Conservation (phyloP, 345 rosid species). For the Chamaenerion angustifolium region DNA sequence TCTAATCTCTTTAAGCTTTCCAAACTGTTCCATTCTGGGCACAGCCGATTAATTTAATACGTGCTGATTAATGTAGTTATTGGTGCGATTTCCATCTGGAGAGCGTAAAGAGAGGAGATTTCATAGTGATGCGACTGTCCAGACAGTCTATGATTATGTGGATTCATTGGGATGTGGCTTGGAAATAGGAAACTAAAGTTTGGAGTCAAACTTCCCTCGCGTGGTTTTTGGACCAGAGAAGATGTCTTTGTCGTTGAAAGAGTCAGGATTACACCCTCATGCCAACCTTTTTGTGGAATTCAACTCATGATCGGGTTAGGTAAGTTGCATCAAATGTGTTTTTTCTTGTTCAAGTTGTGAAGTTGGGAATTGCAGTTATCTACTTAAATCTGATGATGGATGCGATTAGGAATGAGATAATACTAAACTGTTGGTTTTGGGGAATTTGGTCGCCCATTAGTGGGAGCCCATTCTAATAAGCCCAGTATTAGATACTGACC, state of each 20-base stretch:
- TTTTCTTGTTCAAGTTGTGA: neutral
- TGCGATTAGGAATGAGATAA: too few relatives aligned
- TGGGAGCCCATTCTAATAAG: too few relatives aligned
- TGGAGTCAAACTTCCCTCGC: conserved; percentile 85
- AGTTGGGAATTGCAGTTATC: neutral
- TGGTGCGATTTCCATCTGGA: conserved; percentile 86
- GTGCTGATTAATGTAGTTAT: conserved; percentile 25
- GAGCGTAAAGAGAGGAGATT: conserved; percentile 94
- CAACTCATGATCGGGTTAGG: conserved; percentile 19
- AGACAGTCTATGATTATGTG: conserved; percentile 63
- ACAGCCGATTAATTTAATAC: too few relatives aligned
- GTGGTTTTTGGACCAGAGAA: conserved; percentile 57
- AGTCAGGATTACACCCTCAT: conserved; percentile 94
- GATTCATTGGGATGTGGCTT: conserved; percentile 73
- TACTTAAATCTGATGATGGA: too few relatives aligned
- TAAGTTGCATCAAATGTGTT: conserved; percentile 5
- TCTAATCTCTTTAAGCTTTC: neutral
- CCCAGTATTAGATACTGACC: too few relatives aligned
- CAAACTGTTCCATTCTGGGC: too few relatives aligned
- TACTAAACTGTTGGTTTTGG: too few relatives aligned
- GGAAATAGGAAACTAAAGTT: conserved; percentile 56
- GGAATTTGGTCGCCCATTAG: too few relatives aligned
- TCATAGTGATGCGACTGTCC: conserved; percentile 39
- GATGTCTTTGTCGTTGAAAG: conserved; percentile 47
- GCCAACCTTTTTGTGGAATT: conserved; percentile 96